phyloP scores from a whole-genome alignment of 805 yeast genomes.

The Cyberlindnera suaveolens region DNA sequence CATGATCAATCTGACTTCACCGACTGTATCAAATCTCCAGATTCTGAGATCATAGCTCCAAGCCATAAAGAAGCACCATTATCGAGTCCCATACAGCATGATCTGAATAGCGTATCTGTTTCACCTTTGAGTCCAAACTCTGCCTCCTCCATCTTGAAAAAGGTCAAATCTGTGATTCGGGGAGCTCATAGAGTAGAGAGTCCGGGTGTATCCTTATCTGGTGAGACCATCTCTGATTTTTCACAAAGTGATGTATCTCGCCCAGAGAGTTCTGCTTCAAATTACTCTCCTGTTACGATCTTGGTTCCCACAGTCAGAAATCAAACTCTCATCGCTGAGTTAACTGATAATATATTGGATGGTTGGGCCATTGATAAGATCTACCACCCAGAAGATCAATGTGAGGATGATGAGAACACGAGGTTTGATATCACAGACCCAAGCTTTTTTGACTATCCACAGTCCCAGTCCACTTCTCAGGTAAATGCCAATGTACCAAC shows the following conservation, averaged over 20 bases:
- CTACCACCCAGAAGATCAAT: slow-evolving; percentile 2
- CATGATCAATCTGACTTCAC: no score
- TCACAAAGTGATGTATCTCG: no score
- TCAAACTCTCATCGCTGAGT: slow-evolving; percentile 2
- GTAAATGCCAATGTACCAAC: background rate
- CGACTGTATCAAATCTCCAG: no score
- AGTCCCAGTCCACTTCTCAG: slow-evolving; percentile 3
- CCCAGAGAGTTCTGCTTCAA: background rate
- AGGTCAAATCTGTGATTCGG: background rate
- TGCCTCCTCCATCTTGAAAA: background rate
- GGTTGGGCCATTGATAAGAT: slow-evolving; percentile 4
- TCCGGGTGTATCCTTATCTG: background rate
- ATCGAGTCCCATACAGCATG: background rate
- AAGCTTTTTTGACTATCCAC: slow-evolving; percentile 2
- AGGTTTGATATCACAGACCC: slow-evolving; percentile 6
- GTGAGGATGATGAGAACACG: slow-evolving; percentile 2
- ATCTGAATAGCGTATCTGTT: background rate
- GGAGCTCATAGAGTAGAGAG: background rate
- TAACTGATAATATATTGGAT: slow-evolving; percentile 2
- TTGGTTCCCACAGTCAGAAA: slow-evolving; percentile 9
- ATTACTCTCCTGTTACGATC: slow-evolving; percentile 8
- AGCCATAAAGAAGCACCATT: background rate
- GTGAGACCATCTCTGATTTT: background rate
- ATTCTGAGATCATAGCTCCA: background rate
- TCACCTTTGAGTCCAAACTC: background rate